These are phyloP conservation scores for Trametes pubescens DNA, from an alignment of 1,284 basidiomycete species.

Conservation along the genomic window DNA sequence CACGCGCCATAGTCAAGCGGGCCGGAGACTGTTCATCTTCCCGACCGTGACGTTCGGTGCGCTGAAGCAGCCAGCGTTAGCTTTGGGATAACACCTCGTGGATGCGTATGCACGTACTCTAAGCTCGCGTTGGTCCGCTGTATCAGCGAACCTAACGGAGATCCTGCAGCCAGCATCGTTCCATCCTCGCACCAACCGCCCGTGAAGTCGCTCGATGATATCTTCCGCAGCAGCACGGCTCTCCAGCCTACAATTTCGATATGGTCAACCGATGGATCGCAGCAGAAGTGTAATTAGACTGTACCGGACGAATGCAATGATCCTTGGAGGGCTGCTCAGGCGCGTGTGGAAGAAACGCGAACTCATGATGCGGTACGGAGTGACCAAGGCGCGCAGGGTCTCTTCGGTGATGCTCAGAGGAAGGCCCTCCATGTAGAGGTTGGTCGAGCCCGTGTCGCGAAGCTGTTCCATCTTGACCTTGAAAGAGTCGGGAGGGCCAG, in stretches of 20 bases:
- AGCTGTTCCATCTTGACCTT: slow-evolving; percentile 77
- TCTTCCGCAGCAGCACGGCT: slow-evolving; percentile 73
- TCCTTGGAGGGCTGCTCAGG: slow-evolving; percentile 73
- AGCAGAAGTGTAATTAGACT: neutral
- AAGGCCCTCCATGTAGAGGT: slow-evolving; percentile 79
- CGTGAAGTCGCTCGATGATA: slow-evolving; percentile 75
- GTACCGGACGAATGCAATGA: slow-evolving; percentile 79
- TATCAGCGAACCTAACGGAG: slow-evolving; percentile 78
- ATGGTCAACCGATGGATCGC: neutral
- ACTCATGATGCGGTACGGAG: slow-evolving; percentile 72
- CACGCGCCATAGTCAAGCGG: slow-evolving; percentile 77
- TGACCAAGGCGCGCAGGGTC: slow-evolving; percentile 66
- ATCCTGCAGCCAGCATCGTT: slow-evolving; percentile 75
- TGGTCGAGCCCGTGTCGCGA: slow-evolving; percentile 67
- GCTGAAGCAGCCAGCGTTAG: slow-evolving; percentile 31
- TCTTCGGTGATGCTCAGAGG: slow-evolving; percentile 63
- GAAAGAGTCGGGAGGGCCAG: slow-evolving; percentile 57
- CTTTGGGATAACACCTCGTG: neutral
- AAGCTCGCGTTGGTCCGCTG: slow-evolving; percentile 56
- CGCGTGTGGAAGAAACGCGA: slow-evolving; percentile 79
- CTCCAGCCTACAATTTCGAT: slow-evolving; percentile 59
- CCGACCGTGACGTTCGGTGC: slow-evolving; percentile 49
- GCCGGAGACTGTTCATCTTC: slow-evolving; percentile 69
- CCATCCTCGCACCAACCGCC: slow-evolving; percentile 79
- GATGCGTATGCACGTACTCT: slow-evolving; percentile 44